These are phyloP conservation scores for Ceratocystis harringtonii DNA, from an alignment of 2,329 filamentous ascomycete species.

Conservation along the genomic window DNA sequence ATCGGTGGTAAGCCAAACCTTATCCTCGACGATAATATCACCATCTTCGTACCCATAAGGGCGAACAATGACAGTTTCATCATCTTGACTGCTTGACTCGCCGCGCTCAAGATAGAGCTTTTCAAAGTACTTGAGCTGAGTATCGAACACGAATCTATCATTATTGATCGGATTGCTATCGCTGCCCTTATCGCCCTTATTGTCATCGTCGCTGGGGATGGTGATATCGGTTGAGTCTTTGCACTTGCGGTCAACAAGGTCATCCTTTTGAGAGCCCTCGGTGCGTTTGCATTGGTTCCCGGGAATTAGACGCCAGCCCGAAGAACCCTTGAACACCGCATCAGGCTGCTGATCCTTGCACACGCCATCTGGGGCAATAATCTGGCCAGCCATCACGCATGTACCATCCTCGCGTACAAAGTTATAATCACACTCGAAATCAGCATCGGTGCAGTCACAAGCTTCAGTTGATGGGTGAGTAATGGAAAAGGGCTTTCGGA, in stretches of 20 bases:
- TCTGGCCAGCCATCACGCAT: constrained; percentile 49
- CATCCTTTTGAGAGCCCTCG: constrained; percentile 49
- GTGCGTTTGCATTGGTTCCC: constrained; percentile 56
- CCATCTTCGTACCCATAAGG: constrained; percentile 26
- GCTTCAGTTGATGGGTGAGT: constrained; percentile 51
- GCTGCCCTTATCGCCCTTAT: constrained; percentile 32
- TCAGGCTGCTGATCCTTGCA: constrained; percentile 52
- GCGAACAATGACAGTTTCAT: constrained; percentile 55
- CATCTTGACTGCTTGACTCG: constrained; percentile 44
- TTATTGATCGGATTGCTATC: constrained; percentile 40
- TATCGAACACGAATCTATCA: constrained; percentile 47
- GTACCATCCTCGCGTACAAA: constrained; percentile 57
- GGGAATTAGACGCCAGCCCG: constrained; percentile 84
- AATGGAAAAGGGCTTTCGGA: constrained; percentile 73
- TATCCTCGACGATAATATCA: constrained; percentile 30
- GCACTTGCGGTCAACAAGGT: constrained; percentile 62
- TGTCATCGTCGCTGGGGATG: constrained; percentile 3
- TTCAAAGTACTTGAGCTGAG: constrained; percentile 35
- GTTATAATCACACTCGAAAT: constrained; percentile 96
- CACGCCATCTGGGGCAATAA: constrained; percentile 53
- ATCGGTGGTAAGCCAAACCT: constrained; percentile 61
- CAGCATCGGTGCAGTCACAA: constrained; percentile 67
- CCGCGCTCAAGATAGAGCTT: constrained; percentile 68
- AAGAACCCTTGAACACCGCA: constrained; percentile 68
- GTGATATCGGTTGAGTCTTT: constrained; percentile 34